phyloP scores from a whole-genome alignment of 1,139 yeast species.

The Hyphopichia burtonii region DNA sequence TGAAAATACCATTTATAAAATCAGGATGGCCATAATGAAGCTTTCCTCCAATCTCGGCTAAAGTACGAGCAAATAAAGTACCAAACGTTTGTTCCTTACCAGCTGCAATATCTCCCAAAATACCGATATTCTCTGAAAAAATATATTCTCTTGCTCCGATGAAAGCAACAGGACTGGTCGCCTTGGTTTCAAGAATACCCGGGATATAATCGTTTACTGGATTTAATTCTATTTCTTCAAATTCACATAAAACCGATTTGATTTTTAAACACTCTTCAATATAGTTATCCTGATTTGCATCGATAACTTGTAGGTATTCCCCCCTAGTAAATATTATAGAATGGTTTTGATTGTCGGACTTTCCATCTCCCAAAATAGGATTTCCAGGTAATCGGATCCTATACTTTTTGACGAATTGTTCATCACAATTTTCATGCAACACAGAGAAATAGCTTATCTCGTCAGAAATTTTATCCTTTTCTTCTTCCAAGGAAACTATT shows the following conservation, averaged over 20 bases:
- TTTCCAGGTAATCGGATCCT: slow-evolving; percentile 72
- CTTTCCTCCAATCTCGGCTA: slow-evolving; percentile 85
- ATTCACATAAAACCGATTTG: slow-evolving; percentile 73
- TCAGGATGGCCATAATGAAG: slow-evolving; percentile 93
- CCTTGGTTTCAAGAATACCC: slow-evolving; percentile 24
- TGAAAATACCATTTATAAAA: slow-evolving; percentile 76
- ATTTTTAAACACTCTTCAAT: slow-evolving; percentile 83
- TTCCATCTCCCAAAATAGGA: slow-evolving; percentile 89
- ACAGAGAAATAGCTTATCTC: slow-evolving; percentile 42
- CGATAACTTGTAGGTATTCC: slow-evolving; percentile 82
- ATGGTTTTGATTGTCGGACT: slow-evolving; percentile 82
- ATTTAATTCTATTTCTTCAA: slow-evolving; percentile 57
- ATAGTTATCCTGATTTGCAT: slow-evolving; percentile 87
- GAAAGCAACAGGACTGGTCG: slow-evolving; percentile 67
- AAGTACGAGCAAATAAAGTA: slow-evolving; percentile 79
- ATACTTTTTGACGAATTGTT: slow-evolving; percentile 48
- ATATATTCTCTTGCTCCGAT: slow-evolving; percentile 88
- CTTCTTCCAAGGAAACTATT: slow-evolving; percentile 60
- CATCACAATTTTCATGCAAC: too few species aligned
- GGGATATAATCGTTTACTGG: slow-evolving; percentile 46
- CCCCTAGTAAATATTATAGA: slow-evolving; percentile 79
- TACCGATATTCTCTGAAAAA: slow-evolving; percentile 82
- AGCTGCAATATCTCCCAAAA: slow-evolving; percentile 88
- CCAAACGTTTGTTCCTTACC: slow-evolving; percentile 95
- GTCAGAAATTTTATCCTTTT: slow-evolving; percentile 29